A percentile compares a stretch with the other conserved stretches of the same genome.
Conservation (phyloP, 176 grass and related monocot species). For the Olyra latifolia region DNA sequence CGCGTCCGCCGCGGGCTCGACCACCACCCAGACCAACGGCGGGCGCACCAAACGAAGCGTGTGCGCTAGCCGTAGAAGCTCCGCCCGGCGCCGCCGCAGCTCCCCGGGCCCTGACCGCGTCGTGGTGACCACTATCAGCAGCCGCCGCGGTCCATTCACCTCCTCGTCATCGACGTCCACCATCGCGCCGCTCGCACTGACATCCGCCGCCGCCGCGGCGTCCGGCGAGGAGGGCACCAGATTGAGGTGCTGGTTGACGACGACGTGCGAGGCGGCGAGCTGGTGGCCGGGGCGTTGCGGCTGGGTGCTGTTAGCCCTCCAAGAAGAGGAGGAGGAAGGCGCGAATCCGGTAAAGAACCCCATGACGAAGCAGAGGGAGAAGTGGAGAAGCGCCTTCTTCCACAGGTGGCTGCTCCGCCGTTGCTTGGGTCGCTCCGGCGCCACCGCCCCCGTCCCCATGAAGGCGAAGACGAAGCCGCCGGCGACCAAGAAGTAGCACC, state of each 20-base stretch:
- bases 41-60: constrained; percentile 68
- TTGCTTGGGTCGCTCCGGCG: constrained; percentile 52
- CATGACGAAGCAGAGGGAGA: constrained; percentile 97
- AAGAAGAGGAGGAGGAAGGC: constrained; percentile 49
- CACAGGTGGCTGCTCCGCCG: constrained; percentile 63
- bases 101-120: constrained; percentile 48
- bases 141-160: constrained; percentile 17
- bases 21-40: constrained; percentile 87
- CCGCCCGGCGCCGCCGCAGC: constrained; percentile 39
- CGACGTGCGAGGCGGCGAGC: constrained; percentile 28
- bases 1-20: constrained; percentile 60
- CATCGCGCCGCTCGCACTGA: background rate
- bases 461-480: background rate
- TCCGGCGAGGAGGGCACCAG: background rate
- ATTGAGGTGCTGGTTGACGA: constrained; percentile 27
- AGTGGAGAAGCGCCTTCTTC: constrained; percentile 94
- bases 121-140: constrained; percentile 89
- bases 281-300: constrained; percentile 7
- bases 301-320: background rate
- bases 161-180: constrained; percentile 45
- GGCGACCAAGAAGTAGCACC: background rate
- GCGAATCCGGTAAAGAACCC: constrained; percentile 99
- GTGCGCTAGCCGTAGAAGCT: constrained; percentile 69
- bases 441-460: constrained; percentile 45
- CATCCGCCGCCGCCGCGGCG: background rate